Evolutionary conservation across 805 yeast species (phyloP).

Genomic region (Blastobotrys muscicola): DNA sequence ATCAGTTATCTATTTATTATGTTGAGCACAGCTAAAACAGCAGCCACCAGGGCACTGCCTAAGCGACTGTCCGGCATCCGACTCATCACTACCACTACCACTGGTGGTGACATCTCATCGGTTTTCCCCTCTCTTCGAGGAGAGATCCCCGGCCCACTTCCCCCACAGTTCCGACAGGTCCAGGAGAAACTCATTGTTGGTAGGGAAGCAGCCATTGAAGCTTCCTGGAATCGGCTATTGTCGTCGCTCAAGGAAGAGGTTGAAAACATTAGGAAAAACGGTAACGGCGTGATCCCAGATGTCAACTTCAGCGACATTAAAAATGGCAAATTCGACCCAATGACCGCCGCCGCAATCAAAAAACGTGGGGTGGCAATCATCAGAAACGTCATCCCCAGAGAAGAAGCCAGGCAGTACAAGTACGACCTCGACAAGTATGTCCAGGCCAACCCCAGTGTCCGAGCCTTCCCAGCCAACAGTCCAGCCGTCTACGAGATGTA

Average conservation of each 20-base stretch:
- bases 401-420: constrained; percentile 22
- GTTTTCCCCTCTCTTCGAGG: constrained; percentile 15
- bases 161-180: constrained; percentile 6
- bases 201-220: background rate
- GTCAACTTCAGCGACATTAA: constrained; percentile 6
- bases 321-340: background rate
- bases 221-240: constrained; percentile 5
- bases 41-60: no score
- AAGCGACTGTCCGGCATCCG: no score
- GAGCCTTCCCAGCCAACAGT: constrained; percentile 19
- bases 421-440: constrained; percentile 22
- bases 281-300: constrained; percentile 7
- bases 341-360: constrained; percentile 4
- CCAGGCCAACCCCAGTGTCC: constrained; percentile 22
- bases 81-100: no score
- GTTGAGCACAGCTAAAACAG: no score
- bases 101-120: constrained; percentile 11
- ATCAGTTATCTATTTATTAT: no score
- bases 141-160: constrained; percentile 6
- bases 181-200: constrained; percentile 6
- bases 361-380: constrained; percentile 27
- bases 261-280: constrained; percentile 2
- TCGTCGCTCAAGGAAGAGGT: constrained; percentile 6
- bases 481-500: constrained; percentile 28
- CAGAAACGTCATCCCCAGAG: constrained; percentile 25